Evolutionary conservation across 1,284 basidiomycete species (phyloP), one percentile per base, ranked within the genome.

Genomic region (Boletus smithii): DNA sequence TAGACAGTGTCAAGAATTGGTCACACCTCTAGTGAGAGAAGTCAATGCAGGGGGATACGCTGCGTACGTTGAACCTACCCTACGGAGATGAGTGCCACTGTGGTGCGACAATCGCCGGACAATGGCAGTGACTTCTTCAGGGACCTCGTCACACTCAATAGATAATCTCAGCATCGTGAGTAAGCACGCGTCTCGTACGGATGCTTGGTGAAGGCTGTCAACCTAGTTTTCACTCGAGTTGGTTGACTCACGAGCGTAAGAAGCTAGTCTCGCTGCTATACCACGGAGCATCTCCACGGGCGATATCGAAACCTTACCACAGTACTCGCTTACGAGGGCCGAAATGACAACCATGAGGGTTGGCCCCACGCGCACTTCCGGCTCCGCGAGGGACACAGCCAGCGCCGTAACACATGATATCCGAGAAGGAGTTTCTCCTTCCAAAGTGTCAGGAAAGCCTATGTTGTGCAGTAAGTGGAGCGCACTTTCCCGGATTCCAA

Each of bases 101-200:
- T 57, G 62, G 47, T 74, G 68, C 14, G 69, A 68, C 27, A 83
- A 42, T 29, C 68, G 67, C 23, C 63, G 65, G 17, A 86, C 76
- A 14, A 58, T 54, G 17, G 62, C 63, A 11, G 69, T 53, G 16
- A 79, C 71, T 10, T 74, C 68, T 13, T 67, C 56, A 3, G 83
- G 75, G 6, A 83, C 57, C 16, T 74, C 70, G 11, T 80, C 74
- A 56, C 80, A 83, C 16, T 81, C 76, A 8, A 75, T 77, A 37
- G 74, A 70, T 36, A 88, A 58, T 44, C 84, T 74, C 33, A 87
- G 63, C 81, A 89, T 85, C 4, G 81, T 73, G 29, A 89, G 61
- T 24, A 90, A 63, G 51, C 78, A 79, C 6, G 79, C 79, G 49
- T 90, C 87, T 59, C 86, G 83, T 9, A 89, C 76, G 18, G 79